Evolutionary conservation across 441 rosid species (phyloP).

Genomic region (Bruguiera hainesii): DNA sequence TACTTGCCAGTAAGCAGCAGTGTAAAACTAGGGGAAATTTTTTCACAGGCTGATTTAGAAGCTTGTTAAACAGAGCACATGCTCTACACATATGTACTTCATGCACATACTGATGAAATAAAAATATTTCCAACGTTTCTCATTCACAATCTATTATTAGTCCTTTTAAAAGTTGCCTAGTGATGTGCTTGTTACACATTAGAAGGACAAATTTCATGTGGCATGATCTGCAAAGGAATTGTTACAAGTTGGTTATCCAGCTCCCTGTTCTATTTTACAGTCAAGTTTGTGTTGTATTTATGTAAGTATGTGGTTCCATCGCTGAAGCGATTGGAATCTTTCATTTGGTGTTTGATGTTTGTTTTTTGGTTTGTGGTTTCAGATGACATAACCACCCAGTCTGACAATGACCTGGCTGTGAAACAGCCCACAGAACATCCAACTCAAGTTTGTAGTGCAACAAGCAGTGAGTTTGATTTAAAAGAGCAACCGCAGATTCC

Average conservation of each 20-base stretch:
- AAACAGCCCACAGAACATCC: constrained; percentile 26
- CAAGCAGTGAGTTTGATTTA: constrained; percentile 20
- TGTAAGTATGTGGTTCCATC: neutral
- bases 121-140: too few relatives aligned
- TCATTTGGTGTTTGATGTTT: constrained; percentile 11
- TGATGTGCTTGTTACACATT: constrained; percentile 6
- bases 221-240: neutral
- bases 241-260: neutral
- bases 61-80: too few relatives aligned
- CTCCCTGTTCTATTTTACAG: neutral
- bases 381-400: constrained; percentile 68
- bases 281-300: neutral
- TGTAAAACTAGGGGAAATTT: too few relatives aligned
- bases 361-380: constrained; percentile 22
- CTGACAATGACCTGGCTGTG: constrained; percentile 33
- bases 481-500: constrained; percentile 21
- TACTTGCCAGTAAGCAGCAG: too few relatives aligned
- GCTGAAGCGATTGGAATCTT: constrained; percentile 8
- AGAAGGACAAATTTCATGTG: constrained; percentile 2
- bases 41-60: too few relatives aligned
- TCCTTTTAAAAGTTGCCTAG: too few relatives aligned
- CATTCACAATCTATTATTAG: too few relatives aligned
- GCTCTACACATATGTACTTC: too few relatives aligned
- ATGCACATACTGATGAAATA: too few relatives aligned
- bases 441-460: neutral